Percentiles rank a stretch among this genome's conserved stretches.
phyloP scores from a whole-genome alignment of 495 filamentous ascomycete genomes.

The Podospora pseudocomata region DNA sequence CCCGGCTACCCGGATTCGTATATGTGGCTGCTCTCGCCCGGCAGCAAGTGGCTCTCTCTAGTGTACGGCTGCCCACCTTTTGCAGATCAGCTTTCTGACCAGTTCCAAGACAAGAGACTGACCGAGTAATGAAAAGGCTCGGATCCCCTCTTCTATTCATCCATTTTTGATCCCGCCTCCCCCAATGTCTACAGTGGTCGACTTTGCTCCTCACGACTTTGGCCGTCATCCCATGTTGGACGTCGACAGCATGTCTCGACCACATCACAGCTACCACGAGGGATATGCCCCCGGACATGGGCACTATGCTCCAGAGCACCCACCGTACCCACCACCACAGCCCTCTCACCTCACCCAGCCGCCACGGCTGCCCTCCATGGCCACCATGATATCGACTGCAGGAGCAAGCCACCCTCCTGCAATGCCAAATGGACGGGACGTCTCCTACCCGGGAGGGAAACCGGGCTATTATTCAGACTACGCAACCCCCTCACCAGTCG shows the following conservation, averaged over 20 bases:
- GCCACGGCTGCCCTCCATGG: slow-evolving; percentile 31
- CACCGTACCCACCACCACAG: slow-evolving; percentile 22
- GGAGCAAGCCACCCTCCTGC: slow-evolving; percentile 24
- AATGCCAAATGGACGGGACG: slow-evolving; percentile 28
- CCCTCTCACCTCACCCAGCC: slow-evolving; percentile 20
- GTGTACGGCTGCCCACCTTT: slow-evolving; percentile 16
- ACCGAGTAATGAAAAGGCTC: slow-evolving; percentile 20
- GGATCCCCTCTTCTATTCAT: slow-evolving; percentile 12
- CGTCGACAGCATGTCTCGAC: slow-evolving; percentile 43
- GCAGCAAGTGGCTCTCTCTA: slow-evolving; percentile 17
- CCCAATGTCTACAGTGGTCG: slow-evolving; percentile 41
- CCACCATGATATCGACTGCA: slow-evolving; percentile 29
- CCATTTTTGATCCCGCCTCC: slow-evolving; percentile 17
- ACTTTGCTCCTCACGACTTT: slow-evolving; percentile 38
- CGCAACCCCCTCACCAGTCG: slow-evolving; percentile 36
- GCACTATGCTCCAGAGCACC: slow-evolving; percentile 39
- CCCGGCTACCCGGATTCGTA: slow-evolving; percentile 29
- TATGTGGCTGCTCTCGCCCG: slow-evolving; percentile 22
- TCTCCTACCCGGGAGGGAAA: slow-evolving; percentile 23
- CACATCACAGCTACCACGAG: slow-evolving; percentile 40
- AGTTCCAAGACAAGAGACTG: slow-evolving; percentile 21
- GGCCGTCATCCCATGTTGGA: slow-evolving; percentile 44
- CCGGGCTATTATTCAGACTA: slow-evolving; percentile 32
- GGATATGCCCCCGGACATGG: slow-evolving; percentile 39
- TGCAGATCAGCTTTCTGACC: slow-evolving; percentile 4